Evolutionary conservation across 148 eudicot genomes (phyloP).

Genomic region (Pharnaceum exiguum): DNA sequence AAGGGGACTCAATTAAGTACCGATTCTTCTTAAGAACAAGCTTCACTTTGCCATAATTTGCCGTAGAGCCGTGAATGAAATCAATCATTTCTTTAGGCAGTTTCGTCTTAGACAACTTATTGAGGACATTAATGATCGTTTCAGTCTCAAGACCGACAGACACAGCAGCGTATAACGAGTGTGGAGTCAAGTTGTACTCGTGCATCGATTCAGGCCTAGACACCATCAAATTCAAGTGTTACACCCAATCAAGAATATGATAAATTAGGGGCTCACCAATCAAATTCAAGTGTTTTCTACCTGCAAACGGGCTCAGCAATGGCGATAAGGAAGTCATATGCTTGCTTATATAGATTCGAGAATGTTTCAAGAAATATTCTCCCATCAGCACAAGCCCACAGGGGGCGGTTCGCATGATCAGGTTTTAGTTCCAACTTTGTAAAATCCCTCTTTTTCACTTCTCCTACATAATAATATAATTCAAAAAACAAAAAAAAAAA

Average conservation of each 20-base stretch:
- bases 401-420: constrained; percentile 81
- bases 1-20: constrained; percentile 89
- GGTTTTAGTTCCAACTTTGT: constrained; percentile 86
- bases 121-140: constrained; percentile 75
- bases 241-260: background rate
- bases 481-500: constrained; percentile 11
- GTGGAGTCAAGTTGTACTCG: constrained; percentile 96
- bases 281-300: constrained; percentile 20
- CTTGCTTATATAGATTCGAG: constrained; percentile 89
- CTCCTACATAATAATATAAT: constrained; percentile 30
- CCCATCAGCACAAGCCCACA: constrained; percentile 99
- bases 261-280: background rate
- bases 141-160: constrained; percentile 96
- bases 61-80: constrained; percentile 81
- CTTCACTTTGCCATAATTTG: constrained; percentile 98
- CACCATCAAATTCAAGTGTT: constrained; percentile 8
- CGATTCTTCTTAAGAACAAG: constrained; percentile 95
- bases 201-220: constrained; percentile 71
- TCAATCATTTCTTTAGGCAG: constrained; percentile 97
- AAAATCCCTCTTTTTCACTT: constrained; percentile 72
- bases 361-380: constrained; percentile 95
- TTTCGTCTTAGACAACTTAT: constrained; percentile 86
- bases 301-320: constrained; percentile 99
- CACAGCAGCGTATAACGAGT: constrained; percentile 93
- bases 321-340: constrained; percentile 96